Base-by-base conservation (phyloP, 2,329 filamentous ascomycete species). In the Periconia digitata region DNA sequence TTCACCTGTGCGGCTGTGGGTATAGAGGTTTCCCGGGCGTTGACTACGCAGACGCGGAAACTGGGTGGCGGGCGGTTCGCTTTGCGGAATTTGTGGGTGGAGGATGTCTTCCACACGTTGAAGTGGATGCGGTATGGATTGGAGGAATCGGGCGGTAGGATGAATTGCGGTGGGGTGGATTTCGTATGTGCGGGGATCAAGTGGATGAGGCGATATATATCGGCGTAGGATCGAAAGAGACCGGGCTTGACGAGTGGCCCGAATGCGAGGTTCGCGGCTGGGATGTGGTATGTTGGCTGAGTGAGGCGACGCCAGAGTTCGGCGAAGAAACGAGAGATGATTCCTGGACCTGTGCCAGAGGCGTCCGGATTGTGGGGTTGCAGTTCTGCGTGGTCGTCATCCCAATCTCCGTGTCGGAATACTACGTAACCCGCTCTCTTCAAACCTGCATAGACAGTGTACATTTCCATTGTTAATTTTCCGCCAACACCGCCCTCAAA, bases 371-470 rank as follows among this genome's bases (percentile, higher is more conserved):
- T 38, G 6, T 43, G 23, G 22, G 27, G 38, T 16, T 66, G 17
- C 2, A 64, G 3, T 2, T 53, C 55, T 16, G 58, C 62, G 41
- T 53, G 58, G 2, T 67, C 59, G 1, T 70, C 60, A 13, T 69
- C 60, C 56, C 73, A 69, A 73, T 69, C 77, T 72, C 79, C 43
- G 81, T 89, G 88, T 46, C 92, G 83, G 51, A 87, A 77, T 16
- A 97, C 83, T 42, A 87, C 82, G 74, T 95, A 97, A 16, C 94
- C 92, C 29, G 83, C 77, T 43, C 94, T 82, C 67, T 87, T 94
- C 60, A 99, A 76, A 44, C 91, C 86, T 1, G 90, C 82, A 69
- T 92, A 99, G 22, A 97, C 92, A 42, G 88, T 89, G 61, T 90
- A 97, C 63, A 90, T 85, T 58, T 95, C 90, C 50, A 96, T 76